A percentile compares a stretch with the other conserved stretches of the same genome.
Conservation (phyloP, 108 stramenopile genomes). For the Nitzschia sp. region DNA sequence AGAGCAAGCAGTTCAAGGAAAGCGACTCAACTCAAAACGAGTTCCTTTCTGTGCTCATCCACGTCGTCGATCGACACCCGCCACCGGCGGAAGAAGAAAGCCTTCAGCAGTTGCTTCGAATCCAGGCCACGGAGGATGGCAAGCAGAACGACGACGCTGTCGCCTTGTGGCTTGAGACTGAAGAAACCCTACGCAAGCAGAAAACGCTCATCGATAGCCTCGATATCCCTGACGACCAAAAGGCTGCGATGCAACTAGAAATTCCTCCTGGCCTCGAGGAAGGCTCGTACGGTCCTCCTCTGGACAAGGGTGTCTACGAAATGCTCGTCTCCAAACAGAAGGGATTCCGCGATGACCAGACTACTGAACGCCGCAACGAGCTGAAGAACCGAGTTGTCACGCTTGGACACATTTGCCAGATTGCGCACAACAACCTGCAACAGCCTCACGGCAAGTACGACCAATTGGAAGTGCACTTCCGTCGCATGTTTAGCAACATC, state of each 20-base stretch:
- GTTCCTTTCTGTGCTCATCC: conserved; percentile 82
- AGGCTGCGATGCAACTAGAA: conserved; percentile 66
- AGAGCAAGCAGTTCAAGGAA: conserved; percentile 83
- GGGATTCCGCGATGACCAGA: conserved; percentile 81
- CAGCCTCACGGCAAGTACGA: conserved; percentile 88
- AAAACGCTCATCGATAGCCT: conserved; percentile 63
- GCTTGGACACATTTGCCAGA: conserved; percentile 84
- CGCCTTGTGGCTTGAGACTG: conserved; percentile 81
- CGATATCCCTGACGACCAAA: conserved; percentile 74
- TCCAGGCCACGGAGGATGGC: conserved; percentile 50
- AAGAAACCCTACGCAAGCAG: conserved; percentile 60
- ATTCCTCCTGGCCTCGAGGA: conserved; percentile 58
- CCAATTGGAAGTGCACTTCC: conserved; percentile 80
- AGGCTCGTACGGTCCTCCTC: conserved; percentile 60
- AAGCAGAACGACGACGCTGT: conserved; percentile 77
- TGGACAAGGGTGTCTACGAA: conserved; percentile 91
- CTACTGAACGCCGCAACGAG: conserved; percentile 79
- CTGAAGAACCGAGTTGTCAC: conserved; percentile 87
- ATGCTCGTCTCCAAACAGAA: conserved; percentile 88
- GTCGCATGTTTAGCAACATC: conserved; percentile 87
- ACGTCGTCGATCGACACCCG: conserved; percentile 84
- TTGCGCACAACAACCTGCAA: conserved; percentile 91
- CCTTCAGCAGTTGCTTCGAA: conserved; percentile 78
- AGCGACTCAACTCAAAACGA: conserved; percentile 87
- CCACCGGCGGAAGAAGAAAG: conserved; percentile 78